A percentile compares a stretch with the other conserved stretches of the same genome.
phyloP scores from a whole-genome alignment of 495 filamentous ascomycete species.

The Poronia punctata region DNA sequence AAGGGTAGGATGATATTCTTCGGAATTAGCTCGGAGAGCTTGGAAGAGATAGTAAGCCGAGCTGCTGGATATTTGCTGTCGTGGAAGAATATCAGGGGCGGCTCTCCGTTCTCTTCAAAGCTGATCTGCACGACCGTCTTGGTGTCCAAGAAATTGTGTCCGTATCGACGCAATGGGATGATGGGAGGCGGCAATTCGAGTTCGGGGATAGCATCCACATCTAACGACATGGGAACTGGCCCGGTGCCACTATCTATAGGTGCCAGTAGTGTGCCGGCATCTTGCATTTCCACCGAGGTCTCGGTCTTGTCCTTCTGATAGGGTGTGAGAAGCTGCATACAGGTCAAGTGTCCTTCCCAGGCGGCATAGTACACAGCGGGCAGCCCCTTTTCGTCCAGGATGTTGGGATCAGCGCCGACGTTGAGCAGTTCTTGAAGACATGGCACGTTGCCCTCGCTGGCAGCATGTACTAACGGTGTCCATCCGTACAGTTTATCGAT shows the following conservation, averaged over 20 bases:
- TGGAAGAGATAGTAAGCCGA: conserved; percentile 91
- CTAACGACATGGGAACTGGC: conserved; percentile 61
- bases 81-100: conserved; percentile 82
- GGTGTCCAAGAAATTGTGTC: conserved; percentile 95
- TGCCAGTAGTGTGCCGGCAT: conserved; percentile 19
- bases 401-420: conserved; percentile 63
- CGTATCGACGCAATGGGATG: conserved; percentile 87
- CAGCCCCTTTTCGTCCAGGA: conserved; percentile 83
- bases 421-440: conserved; percentile 75
- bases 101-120: conserved; percentile 66
- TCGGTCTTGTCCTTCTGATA: conserved; percentile 30
- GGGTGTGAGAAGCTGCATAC: conserved; percentile 78
- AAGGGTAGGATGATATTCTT: conserved; percentile 91
- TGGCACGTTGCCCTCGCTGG: conserved; percentile 88
- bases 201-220: conserved; percentile 80
- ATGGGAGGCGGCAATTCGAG: conserved; percentile 93
- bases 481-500: conserved; percentile 92
- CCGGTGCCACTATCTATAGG: conserved; percentile 39
- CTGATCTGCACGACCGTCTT: conserved; percentile 90
- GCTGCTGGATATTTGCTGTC: conserved; percentile 93
- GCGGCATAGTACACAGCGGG: conserved; percentile 97
- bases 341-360: conserved; percentile 94
- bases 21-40: conserved; percentile 90
- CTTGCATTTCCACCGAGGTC: conserved; percentile 26
- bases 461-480: conserved; percentile 94